Evolutionary conservation across 2,329 filamentous ascomycete species (phyloP).

Genomic region (Pezicula carpinea): DNA sequence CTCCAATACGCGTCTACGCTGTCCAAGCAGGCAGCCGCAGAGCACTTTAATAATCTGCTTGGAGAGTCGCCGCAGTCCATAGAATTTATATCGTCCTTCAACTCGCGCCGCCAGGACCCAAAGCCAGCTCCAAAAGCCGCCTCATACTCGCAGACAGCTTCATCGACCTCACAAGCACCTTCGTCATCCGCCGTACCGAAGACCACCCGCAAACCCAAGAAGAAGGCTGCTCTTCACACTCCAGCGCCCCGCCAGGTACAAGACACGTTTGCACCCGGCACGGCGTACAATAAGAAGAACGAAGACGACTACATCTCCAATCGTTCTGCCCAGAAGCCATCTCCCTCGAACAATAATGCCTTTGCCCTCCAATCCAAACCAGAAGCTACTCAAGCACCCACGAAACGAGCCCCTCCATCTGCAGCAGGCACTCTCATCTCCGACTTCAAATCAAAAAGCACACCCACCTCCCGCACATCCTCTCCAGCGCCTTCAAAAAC

Average conservation of each 20-base stretch:
- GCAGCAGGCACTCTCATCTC: constrained; percentile 78
- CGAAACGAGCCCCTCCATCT: constrained; percentile 41
- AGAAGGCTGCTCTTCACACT: constrained; percentile 59
- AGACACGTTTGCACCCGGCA: constrained; percentile 55
- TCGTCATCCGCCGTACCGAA: constrained; percentile 39
- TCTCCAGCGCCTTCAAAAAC: constrained; percentile 38
- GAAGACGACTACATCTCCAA: constrained; percentile 67
- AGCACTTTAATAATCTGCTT: constrained; percentile 83
- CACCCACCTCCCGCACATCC: constrained; percentile 47
- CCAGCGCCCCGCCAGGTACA: constrained; percentile 60
- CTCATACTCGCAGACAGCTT: constrained; percentile 6
- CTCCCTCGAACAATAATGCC: constrained; percentile 32
- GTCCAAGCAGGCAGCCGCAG: constrained; percentile 70
- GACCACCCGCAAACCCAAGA: constrained; percentile 44
- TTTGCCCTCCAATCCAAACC: constrained; percentile 40
- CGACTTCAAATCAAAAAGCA: constrained; percentile 59
- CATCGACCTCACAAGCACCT: constrained; percentile 3
- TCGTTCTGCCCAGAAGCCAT: constrained; percentile 33
- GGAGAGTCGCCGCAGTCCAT: constrained; percentile 75
- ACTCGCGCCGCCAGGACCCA: constrained; percentile 55
- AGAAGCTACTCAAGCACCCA: constrained; percentile 44
- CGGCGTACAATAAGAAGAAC: constrained; percentile 70
- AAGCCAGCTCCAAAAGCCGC: constrained; percentile 7
- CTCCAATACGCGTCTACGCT: constrained; percentile 76
- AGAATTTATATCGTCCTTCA: constrained; percentile 71